These are phyloP conservation scores for Hypoxylon sp. DNA, from an alignment of 2,329 filamentous ascomycete species.

Conservation along the genomic window DNA sequence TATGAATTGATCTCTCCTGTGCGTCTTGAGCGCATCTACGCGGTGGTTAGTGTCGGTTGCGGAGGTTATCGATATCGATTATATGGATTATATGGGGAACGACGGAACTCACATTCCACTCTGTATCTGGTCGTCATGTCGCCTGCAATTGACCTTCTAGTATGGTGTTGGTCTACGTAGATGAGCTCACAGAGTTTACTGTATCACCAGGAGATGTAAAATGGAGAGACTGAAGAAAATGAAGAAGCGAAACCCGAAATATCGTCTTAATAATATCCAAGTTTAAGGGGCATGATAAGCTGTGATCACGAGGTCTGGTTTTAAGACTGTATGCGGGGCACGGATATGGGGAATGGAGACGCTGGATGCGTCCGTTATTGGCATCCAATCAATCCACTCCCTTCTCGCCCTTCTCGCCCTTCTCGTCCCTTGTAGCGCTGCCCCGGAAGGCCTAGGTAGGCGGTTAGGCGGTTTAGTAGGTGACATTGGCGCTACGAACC, in stretches of 20 bases:
- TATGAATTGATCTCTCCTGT: constrained; percentile 90
- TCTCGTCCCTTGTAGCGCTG: no score
- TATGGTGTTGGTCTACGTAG: not conserved
- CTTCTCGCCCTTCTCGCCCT: constrained; percentile 3
- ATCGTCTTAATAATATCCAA: constrained; percentile 11
- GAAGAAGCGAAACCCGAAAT: constrained; percentile 22
- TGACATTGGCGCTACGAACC: constrained; percentile 26
- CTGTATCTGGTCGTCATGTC: constrained; percentile 74
- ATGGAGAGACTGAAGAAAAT: constrained; percentile 13
- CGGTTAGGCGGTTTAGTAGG: constrained; percentile 22
- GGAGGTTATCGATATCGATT: constrained; percentile 10
- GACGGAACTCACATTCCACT: constrained; percentile 74
- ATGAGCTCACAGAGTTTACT: constrained; percentile 19
- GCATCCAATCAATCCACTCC: constrained; percentile 1
- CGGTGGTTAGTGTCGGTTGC: constrained; percentile 36
- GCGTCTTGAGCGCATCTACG: constrained; percentile 77
- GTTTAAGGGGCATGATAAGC: constrained; percentile 35
- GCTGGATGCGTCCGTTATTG: not conserved
- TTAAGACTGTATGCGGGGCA: constrained; percentile 20
- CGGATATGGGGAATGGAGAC: constrained; percentile 10
- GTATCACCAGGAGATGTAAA: not conserved
- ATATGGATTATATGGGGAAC: constrained; percentile 9
- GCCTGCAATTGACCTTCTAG: constrained; percentile 3
- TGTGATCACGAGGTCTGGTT: constrained; percentile 34
- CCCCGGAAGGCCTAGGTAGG: constrained; percentile 11